Percentiles rank a stretch among this genome's conserved stretches.
Conservation (phyloP, 2,329 filamentous ascomycete species). For the Ophiognomonia clavigignenti-juglandacearum region DNA sequence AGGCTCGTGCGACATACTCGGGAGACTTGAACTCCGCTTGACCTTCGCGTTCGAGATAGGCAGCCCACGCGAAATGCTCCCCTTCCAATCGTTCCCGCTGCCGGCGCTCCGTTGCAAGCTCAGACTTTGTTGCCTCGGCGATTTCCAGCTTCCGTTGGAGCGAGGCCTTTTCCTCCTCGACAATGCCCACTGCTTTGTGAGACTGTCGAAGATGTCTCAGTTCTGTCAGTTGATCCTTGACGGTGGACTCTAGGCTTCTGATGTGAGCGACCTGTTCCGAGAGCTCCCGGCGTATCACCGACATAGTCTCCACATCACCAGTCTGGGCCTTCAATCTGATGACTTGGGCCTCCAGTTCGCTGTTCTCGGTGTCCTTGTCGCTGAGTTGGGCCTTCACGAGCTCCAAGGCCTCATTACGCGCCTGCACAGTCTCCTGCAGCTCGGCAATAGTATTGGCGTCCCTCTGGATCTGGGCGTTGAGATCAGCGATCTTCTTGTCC, state of each 20-base stretch:
- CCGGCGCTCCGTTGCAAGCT: constrained; percentile 73
- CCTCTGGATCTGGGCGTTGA: constrained; percentile 47
- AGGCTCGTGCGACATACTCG: constrained; percentile 77
- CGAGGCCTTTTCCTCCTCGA: constrained; percentile 89
- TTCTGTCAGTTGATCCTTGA: constrained; percentile 73
- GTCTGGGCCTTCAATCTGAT: constrained; percentile 80
- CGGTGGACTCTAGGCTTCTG: constrained; percentile 72
- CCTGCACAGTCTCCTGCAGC: constrained; percentile 52
- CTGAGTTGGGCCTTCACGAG: constrained; percentile 61
- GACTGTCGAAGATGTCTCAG: constrained; percentile 75
- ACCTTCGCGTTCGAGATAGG: constrained; percentile 70
- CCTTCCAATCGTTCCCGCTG: constrained; percentile 86
- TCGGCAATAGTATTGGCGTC: constrained; percentile 49
- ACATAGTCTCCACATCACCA: constrained; percentile 79
- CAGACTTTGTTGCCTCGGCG: constrained; percentile 67
- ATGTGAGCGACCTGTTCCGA: constrained; percentile 92
- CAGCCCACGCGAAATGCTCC: constrained; percentile 80
- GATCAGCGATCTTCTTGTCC: constrained; percentile 50
- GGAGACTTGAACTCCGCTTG: constrained; percentile 80
- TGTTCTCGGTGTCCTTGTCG: constrained; percentile 66
- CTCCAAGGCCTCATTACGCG: constrained; percentile 52
- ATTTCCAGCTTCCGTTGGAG: constrained; percentile 73
- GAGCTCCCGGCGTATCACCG: constrained; percentile 80
- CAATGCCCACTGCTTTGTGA: constrained; percentile 83
- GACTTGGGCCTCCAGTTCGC: constrained; percentile 75